phyloP scores from a whole-genome alignment of 148 eudicot genomes.

The Vaccinium corymbosum region DNA sequence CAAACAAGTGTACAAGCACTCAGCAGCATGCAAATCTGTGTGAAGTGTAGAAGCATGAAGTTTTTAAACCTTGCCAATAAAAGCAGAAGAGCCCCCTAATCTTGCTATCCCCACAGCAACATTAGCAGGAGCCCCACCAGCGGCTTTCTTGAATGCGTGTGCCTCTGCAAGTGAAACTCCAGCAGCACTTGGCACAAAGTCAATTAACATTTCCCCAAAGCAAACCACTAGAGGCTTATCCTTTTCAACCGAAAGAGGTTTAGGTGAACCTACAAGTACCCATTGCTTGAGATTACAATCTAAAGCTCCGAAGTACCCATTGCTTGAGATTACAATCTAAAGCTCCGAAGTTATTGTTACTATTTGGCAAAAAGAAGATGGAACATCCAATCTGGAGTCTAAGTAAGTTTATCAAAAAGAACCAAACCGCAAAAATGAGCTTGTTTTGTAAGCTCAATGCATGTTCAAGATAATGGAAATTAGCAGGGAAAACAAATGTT shows the following conservation, averaged over 20 bases:
- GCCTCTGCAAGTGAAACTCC: conserved; percentile 92
- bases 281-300: not conserved
- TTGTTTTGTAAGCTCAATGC: not conserved
- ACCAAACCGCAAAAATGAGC: not conserved
- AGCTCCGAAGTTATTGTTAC: not conserved
- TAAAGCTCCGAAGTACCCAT: not conserved
- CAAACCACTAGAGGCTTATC: conserved; percentile 47
- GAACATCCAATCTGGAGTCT: not conserved
- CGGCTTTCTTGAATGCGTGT: conserved; percentile 77
- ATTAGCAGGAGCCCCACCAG: conserved; percentile 97
- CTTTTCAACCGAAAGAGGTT: not conserved
- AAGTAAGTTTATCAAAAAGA: not conserved
- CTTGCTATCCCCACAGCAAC: conserved; percentile 85
- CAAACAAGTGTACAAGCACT: not conserved
- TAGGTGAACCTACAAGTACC: not conserved
- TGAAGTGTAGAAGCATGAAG: not conserved
- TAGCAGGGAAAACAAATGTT: not conserved
- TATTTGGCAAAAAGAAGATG: not conserved
- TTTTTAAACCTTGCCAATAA: conserved; percentile 71
- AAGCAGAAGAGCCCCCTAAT: conserved; percentile 83
- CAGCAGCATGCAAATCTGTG: not conserved
- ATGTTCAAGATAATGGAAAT: not conserved
- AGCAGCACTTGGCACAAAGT: conserved; percentile 71
- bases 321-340: not conserved
- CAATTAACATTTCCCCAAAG: conserved; percentile 89